Base-by-base conservation (phyloP, 345 rosid species). In the Ceriops tagal region DNA sequence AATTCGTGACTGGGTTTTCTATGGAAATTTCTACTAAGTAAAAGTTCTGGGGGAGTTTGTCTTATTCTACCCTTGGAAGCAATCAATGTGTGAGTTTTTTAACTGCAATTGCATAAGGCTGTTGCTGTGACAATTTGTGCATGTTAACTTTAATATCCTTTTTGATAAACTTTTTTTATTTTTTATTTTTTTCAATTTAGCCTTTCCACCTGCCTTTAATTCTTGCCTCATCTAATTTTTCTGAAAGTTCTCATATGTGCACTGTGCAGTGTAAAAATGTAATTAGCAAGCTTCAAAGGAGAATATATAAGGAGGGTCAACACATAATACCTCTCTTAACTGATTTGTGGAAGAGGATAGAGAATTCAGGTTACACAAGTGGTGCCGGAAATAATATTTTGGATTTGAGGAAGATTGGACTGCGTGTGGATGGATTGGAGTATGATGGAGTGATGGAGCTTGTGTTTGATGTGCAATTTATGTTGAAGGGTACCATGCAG, bases 281-380 rank as follows among this genome's bases (percentile, higher is more conserved):
- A 57, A 71, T 89, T 26, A 82, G 86, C 89, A 96, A 92, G 88
- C 88, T 96, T 59, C 97, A 89, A 73, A 86, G 91, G 77, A 89
- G 90, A 79, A 82, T 96, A 31, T 91, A 82, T 59, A 96, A 92
- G 82, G 98, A 96, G 83, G 99, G 99, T 61, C 93, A 84, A 75
- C 92, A 89, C 62, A 90, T 96, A 77, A 91, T 92, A 62, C 99
- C 99, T 58, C 86, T 92, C 77, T 81, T 96, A 71, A 86, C 96
- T 8, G 86, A 84, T 78, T 72, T 96, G 68, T 96, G 99, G 99
- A 96, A 83, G 81, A 86, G 85, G 83, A 87, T 85, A 65, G 96
- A 84, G 80, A 87, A 77, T 78, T 73, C 88, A 61, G 83, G 87
- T 73, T 74, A 81, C 79, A 73, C 73, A 68, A 81, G 89, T 78